phyloP scores from a whole-genome alignment of 1,139 yeast species.

The Pneumocystis murina region DNA sequence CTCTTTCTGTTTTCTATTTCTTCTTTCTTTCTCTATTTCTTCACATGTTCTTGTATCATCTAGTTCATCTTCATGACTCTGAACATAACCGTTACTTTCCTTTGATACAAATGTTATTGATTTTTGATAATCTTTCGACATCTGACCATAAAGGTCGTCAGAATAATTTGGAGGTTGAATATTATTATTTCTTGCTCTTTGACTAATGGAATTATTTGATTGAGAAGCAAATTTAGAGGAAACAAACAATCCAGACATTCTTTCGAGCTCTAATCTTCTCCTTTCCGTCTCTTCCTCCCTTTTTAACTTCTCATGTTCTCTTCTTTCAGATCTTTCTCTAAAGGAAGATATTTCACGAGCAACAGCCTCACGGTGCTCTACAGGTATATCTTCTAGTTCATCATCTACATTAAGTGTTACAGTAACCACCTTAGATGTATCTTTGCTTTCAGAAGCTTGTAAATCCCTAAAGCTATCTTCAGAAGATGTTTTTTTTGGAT shows the following conservation, averaged over 20 bases:
- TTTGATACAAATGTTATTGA: background rate
- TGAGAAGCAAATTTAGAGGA: background rate
- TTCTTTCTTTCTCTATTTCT: conserved; percentile 13
- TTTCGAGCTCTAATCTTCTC: conserved; percentile 3
- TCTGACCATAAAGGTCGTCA: background rate
- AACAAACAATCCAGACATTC: background rate
- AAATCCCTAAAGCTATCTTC: background rate
- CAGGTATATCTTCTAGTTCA: conserved; percentile 17
- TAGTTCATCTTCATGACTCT: background rate
- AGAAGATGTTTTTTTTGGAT: background rate
- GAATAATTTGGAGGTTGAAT: background rate
- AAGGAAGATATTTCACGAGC: conserved; percentile 23
- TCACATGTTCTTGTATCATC: conserved; percentile 11
- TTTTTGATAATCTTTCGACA: background rate
- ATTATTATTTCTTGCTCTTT: background rate
- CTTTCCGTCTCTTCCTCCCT: conserved; percentile 16
- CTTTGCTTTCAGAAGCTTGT: background rate
- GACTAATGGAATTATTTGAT: background rate
- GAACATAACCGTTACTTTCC: background rate
- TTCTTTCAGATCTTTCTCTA: conserved; percentile 20
- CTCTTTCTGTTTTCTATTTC: conserved; percentile 13
- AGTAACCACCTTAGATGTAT: background rate
- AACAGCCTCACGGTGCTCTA: conserved; percentile 20
- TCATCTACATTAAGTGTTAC: conserved; percentile 14
- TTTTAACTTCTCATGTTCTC: conserved; percentile 18